Percentiles rank a stretch among this genome's conserved stretches.
Evolutionary conservation across 164 flowering plant genomes (phyloP).

Genomic region (Aristolochia californica): DNA sequence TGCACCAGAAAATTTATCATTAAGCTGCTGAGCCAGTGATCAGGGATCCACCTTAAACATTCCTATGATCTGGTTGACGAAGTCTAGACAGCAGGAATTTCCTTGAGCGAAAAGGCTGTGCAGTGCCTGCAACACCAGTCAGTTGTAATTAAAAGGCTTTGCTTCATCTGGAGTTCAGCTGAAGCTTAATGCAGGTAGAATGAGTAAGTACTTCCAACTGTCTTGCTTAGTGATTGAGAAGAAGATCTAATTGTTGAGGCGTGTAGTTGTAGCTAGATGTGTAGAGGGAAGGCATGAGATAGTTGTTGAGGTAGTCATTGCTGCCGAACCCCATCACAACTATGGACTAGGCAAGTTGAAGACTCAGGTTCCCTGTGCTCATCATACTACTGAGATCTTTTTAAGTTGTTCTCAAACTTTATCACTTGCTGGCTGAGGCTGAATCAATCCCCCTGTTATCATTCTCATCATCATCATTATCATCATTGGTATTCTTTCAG

Average conservation of each 20-base stretch:
- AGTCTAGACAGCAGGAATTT: conserved; percentile 51
- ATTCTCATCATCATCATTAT: neutral
- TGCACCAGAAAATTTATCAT: conserved; percentile 40
- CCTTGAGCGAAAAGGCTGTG: conserved; percentile 57
- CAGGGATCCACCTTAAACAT: conserved; percentile 48
- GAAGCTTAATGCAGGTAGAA: neutral
- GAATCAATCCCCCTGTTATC: conserved; percentile 6
- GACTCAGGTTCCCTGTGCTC: conserved; percentile 19
- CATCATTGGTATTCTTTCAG: neutral
- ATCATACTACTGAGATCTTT: conserved; percentile 9
- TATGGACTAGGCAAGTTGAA: conserved; percentile 40
- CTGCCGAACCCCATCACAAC: conserved; percentile 51
- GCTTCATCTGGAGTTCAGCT: neutral
- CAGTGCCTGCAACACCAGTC: conserved; percentile 36
- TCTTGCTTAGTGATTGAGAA: conserved; percentile 42
- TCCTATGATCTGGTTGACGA: conserved; percentile 53
- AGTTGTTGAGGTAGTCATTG: conserved; percentile 74
- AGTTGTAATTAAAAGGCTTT: neutral
- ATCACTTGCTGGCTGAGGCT: conserved; percentile 11
- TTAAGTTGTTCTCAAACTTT: conserved; percentile 7
- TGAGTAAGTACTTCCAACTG: conserved; percentile 33
- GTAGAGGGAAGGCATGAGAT: conserved; percentile 51
- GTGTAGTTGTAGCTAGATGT: conserved; percentile 30
- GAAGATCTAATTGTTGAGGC: conserved; percentile 39
- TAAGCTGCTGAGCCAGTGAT: conserved; percentile 47